Evolutionary conservation across 2,329 filamentous ascomycete genomes (phyloP), one percentile per base, ranked within the genome.

Genomic region (Neurospora crassa): DNA sequence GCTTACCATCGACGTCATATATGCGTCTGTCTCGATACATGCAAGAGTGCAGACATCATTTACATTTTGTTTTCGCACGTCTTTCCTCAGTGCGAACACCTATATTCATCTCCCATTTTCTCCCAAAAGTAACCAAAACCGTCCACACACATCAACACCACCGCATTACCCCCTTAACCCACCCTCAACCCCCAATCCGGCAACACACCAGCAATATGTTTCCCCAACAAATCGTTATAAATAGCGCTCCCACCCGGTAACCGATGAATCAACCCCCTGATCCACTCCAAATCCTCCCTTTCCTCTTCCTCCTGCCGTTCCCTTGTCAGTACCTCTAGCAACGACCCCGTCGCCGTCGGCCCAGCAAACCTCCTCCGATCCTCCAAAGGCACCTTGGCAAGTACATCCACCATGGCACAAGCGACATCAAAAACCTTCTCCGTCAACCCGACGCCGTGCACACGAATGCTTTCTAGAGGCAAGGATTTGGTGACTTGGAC

Each of bases 351-450:
- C 34, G 34, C 34, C 34, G 4, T 8, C 34, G 34, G 4, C 34
- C 34, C n/a, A 14, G 45, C 24, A 14, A 6, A 11, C 3, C 8
- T 20, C 7, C 53, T 37, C 16, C 53, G 53, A 63, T 63, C 53
- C 16, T 63, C 53, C 16, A n/a, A 72, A 85, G 83, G 83, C 0
- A 84, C 79, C 0, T 82, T 78, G 0, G 83, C 82, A 0, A 84
- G 74, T 1, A 84, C 83, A 67, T 84, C 83, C 1, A 83, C 79
- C 1, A 83, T 81, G 0, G 82, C 80, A 0, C 81, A 84, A 0
- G 82, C 82, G 37, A 84, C 79, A 43, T 84, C 83, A 53, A 83
- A 84, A 0, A 84, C 73, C 72, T 84, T 84, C 71, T 84, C 83
- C 0, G 83, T 84, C n/a, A 84, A 73, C 0, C 83, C 83, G 11